Percentiles rank a stretch among this genome's conserved stretches.
These are phyloP conservation scores for Wickerhamiella nectarea DNA, from an alignment of 805 yeast genomes.

Conservation along the genomic window DNA sequence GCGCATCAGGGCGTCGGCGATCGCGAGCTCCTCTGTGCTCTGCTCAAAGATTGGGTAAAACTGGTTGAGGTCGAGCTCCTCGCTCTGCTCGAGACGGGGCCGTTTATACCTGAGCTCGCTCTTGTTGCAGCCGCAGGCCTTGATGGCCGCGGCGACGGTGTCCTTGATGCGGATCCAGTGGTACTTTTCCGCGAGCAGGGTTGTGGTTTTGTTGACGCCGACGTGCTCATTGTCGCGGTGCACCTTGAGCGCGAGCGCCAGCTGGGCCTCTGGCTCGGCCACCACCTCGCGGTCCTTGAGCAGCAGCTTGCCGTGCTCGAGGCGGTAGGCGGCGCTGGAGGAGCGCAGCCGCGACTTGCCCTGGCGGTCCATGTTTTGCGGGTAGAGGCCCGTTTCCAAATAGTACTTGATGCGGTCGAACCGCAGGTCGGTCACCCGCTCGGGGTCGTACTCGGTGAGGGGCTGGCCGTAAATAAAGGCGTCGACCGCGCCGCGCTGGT, in stretches of 20 bases:
- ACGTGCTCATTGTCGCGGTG: slow-evolving; percentile 55
- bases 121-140: slow-evolving; percentile 51
- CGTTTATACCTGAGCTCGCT: slow-evolving; percentile 1
- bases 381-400: slow-evolving; percentile 74
- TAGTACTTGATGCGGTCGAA: slow-evolving; percentile 70
- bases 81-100: not conserved
- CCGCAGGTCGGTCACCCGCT: slow-evolving; percentile 30
- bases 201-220: slow-evolving; percentile 81
- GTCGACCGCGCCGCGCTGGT: slow-evolving; percentile 74
- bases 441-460: slow-evolving; percentile 35
- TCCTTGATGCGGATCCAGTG: slow-evolving; percentile 89
- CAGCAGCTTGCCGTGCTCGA: slow-evolving; percentile 58
- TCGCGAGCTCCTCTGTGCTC: slow-evolving; percentile 43
- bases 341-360: slow-evolving; percentile 83
- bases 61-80: slow-evolving; percentile 2
- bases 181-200: slow-evolving; percentile 60
- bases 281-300: slow-evolving; percentile 76
- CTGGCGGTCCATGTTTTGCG: slow-evolving; percentile 64
- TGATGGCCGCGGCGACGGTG: slow-evolving; percentile 67
- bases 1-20: slow-evolving; percentile 52
- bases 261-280: slow-evolving; percentile 57
- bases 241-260: slow-evolving; percentile 54
- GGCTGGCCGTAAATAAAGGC: slow-evolving; percentile 76
- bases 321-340: slow-evolving; percentile 57
- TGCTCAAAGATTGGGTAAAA: slow-evolving; percentile 15